Percentiles rank a stretch among this genome's conserved stretches.
Conservation (phyloP, 768 basidiomycete species). For the Trichaptum fuscoviolaceum region DNA sequence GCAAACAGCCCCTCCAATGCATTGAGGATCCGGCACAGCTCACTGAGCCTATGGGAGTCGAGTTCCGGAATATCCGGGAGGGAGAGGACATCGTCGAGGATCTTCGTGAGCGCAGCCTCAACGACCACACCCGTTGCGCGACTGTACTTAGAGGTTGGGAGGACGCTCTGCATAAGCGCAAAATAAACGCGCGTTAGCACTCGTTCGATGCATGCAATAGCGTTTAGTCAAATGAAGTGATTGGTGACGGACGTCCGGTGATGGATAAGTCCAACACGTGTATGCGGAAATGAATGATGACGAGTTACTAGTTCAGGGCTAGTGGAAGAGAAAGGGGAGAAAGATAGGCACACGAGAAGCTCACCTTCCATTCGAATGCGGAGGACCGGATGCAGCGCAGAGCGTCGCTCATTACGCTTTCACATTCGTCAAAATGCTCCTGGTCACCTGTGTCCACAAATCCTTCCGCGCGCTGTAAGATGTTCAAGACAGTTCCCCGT, state of each 20-base stretch:
- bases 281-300: constrained; percentile 2
- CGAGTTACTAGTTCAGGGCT: background rate
- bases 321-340: background rate
- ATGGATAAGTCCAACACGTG: background rate
- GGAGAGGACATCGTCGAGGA: constrained; percentile 68
- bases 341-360: constrained; percentile 13
- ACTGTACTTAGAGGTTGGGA: constrained; percentile 71
- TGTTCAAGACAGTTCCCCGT: constrained; percentile 37
- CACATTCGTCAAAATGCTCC: constrained; percentile 71
- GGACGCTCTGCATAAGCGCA: constrained; percentile 41
- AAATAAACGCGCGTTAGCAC: background rate
- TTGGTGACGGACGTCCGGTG: background rate
- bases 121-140: constrained; percentile 64
- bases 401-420: constrained; percentile 57
- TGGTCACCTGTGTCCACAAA: constrained; percentile 69
- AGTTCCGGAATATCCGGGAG: constrained; percentile 83
- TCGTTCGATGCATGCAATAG: background rate
- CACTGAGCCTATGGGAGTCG: constrained; percentile 79
- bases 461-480: constrained; percentile 52
- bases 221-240: background rate
- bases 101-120: constrained; percentile 58
- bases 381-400: constrained; percentile 58
- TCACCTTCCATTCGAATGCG: constrained; percentile 70
- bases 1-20: constrained; percentile 79
- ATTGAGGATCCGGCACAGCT: constrained; percentile 74